Base-by-base conservation (phyloP, 306 rosid species). In the Lupinus albus region DNA sequence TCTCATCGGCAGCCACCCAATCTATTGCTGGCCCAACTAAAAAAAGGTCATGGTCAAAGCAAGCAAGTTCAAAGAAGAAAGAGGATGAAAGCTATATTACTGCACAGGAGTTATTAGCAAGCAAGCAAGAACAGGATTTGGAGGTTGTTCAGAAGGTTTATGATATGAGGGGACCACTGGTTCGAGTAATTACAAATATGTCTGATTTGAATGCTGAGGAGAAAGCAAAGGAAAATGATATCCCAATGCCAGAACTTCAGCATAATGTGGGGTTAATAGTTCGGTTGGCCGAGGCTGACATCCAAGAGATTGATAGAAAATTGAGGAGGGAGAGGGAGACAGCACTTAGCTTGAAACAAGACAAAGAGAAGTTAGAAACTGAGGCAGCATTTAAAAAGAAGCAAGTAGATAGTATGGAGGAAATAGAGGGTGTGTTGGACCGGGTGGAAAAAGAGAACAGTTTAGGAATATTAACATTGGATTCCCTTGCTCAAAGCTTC, bases 141-240 rank as follows among this genome's bases (percentile, higher is more conserved):
- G 91, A 88, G 77, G 85, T 84, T 75, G 88, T 85, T 72, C 91
- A 86, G 33, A 88, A 84, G 85, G 89, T 82, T 61, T 79, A 71
- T 71, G 86, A 82, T 75, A 82, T 82, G 86, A 71, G 86, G 72
- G 86, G 86, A 4, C 81, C 79, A 0, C 86, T 71, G 28, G 83
- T 79, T 20, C 81, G 86, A 9, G 81, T 82, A 8, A 66, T 47
- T 16, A 82, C 83, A 20, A 75, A 82, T 67, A 66, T 82, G 63
- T 82, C 86, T 50, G 86, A 82, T 72, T 82, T 82, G 74, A 82
- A 82, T 71, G 86, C 83, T 2, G 86, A 82, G 76, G 86, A 82
- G 77, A 82, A 78, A 65, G 86, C 83, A 13, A 75, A 72, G 80
- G 83, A 79, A 63, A 62, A 64, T n/a, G 86, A 82, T 68, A 69